Evolutionary conservation across 2,329 filamentous ascomycete species (phyloP).

Genomic region (Microthyrium microscopicum): DNA sequence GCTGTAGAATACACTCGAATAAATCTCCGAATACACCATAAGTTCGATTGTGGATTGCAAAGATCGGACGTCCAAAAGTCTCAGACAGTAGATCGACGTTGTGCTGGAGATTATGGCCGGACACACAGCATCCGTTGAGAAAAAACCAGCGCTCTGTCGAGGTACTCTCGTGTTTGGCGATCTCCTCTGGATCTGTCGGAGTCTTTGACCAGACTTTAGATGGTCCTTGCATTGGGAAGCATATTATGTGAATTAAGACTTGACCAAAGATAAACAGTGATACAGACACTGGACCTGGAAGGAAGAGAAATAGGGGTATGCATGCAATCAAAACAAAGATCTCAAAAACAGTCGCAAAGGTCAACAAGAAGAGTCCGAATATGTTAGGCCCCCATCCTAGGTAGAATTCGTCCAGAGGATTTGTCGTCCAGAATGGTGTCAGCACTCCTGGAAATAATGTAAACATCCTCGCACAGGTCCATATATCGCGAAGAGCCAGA

Average conservation of each 20-base stretch:
- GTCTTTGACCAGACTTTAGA: constrained; percentile 2
- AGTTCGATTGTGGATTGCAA: constrained; percentile 9
- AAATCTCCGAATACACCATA: constrained; percentile 8
- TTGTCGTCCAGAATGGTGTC: constrained; percentile 1
- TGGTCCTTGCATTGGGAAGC: constrained; percentile 4
- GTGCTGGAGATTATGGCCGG: constrained; percentile 5
- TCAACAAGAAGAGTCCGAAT: constrained; percentile 1
- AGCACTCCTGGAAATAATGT: constrained; percentile 4
- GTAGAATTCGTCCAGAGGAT: constrained; percentile 4
- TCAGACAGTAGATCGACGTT: constrained; percentile 4
- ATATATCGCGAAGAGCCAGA: constrained; percentile 3
- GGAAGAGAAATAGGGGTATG: constrained; percentile 2
- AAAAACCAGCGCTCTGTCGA: constrained; percentile 5
- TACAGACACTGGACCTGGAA: constrained; percentile 1
- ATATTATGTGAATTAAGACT: constrained; percentile 3
- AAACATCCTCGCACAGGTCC: constrained; percentile 5
- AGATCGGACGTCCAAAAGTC: constrained; percentile 8
- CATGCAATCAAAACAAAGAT: constrained; percentile 1
- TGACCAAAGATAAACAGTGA: constrained; percentile 1
- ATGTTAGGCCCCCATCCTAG: constrained; percentile 1
- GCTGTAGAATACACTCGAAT: constrained; percentile 8
- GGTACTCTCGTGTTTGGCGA: not conserved
- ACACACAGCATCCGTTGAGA: constrained; percentile 6
- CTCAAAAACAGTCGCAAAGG: constrained; percentile 3
- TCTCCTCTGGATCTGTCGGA: constrained; percentile 1